A percentile compares a stretch with the other conserved stretches of the same genome.
Conservation (phyloP, 75 land plant genomes). For the Azolla pinnata region DNA sequence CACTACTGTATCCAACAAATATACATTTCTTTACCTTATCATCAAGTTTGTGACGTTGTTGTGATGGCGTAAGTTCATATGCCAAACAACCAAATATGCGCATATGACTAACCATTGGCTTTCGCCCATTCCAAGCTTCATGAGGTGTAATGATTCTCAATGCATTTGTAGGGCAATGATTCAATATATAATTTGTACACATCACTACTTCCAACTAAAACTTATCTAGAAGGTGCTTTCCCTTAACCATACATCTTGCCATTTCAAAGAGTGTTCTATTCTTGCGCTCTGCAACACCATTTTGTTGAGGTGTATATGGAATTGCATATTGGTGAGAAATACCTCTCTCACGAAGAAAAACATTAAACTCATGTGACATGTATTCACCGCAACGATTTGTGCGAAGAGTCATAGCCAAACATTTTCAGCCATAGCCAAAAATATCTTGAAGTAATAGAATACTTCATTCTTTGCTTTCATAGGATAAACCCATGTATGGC, state of each 20-base stretch:
- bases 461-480: no score
- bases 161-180: not conserved
- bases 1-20: constrained; percentile 9
- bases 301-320: constrained; percentile 4
- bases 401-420: not conserved
- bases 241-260: not conserved
- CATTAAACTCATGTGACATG: not conserved
- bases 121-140: not conserved
- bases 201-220: constrained; percentile 1
- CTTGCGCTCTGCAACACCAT: not conserved
- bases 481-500: no score
- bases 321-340: constrained; percentile 1
- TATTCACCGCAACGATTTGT: not conserved
- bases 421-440: no score
- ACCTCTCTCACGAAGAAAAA: not conserved
- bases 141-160: constrained; percentile 1
- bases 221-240: not conserved
- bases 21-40: constrained; percentile 1
- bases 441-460: no score
- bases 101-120: not conserved
- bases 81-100: constrained; percentile 1
- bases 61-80: not conserved
- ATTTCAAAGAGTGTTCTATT: not conserved
- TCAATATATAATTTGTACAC: not conserved
- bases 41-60: not conserved